Percentiles rank a stretch among this genome's conserved stretches.
Evolutionary conservation across 495 filamentous ascomycete genomes (phyloP).

Genomic region (Penicillium egyptiacum): DNA sequence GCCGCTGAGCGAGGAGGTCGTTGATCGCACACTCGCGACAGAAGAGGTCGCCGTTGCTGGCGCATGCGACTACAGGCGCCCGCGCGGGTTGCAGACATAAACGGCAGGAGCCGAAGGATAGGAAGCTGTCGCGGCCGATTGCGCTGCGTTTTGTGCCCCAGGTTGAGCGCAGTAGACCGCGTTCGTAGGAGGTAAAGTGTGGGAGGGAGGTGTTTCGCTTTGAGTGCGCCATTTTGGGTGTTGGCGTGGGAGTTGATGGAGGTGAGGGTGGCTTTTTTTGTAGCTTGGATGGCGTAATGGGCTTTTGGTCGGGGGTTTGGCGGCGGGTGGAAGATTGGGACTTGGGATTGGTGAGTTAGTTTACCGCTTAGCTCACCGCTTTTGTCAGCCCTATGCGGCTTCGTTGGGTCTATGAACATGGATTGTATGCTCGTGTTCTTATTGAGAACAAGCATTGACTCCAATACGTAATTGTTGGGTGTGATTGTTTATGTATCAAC

Average conservation of each 20-base stretch:
- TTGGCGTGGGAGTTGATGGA: background rate
- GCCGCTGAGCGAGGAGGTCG: slow-evolving; percentile 85
- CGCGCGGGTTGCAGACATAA: slow-evolving; percentile 84
- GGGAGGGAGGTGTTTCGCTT: slow-evolving; percentile 96
- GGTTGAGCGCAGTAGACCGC: slow-evolving; percentile 69
- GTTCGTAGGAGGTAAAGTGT: slow-evolving; percentile 94
- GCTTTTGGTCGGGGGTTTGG: background rate
- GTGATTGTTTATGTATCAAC: no score
- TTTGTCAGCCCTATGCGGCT: background rate
- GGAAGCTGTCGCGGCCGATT: slow-evolving; percentile 87
- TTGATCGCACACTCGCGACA: slow-evolving; percentile 91
- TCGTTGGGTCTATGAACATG: background rate
- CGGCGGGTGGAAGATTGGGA: background rate
- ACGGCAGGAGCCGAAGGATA: slow-evolving; percentile 86
- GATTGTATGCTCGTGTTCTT: background rate
- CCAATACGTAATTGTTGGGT: background rate
- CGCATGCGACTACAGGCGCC: slow-evolving; percentile 76
- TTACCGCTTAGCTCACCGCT: slow-evolving; percentile 2
- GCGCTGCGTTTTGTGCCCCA: slow-evolving; percentile 86
- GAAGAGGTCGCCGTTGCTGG: slow-evolving; percentile 85
- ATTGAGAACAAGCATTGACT: background rate
- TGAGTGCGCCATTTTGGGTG: slow-evolving; percentile 45
- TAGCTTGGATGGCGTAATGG: slow-evolving; percentile 14
- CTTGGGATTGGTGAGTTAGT: background rate
- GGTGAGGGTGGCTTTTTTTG: background rate